Base-by-base conservation (phyloP, 2,329 filamentous ascomycete species). In the Fusarium pseudoanthophilum region DNA sequence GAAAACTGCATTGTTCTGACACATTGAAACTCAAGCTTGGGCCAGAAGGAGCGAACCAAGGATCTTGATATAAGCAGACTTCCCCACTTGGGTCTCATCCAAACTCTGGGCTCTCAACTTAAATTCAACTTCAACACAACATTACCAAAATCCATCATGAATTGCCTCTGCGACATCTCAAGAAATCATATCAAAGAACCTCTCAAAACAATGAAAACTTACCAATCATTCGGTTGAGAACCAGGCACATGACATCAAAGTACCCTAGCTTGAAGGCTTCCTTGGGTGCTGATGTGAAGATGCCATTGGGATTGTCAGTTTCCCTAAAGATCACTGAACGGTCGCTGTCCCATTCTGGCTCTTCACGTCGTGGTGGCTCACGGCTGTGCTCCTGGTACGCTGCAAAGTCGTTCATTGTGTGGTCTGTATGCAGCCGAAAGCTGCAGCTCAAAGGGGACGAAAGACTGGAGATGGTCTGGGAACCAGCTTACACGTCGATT, bases 191-290 rank as follows among this genome's bases (percentile, higher is more conserved):
- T 32, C 14, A 21, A 16, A n/a, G 2, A 21, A 2, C 3, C 18
- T 8, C 18, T 26, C 1, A 24, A 40, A 43, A 26, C 26, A 3
- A 26, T 18, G 7, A 32, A n/a, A 18, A 78, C 80, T 72, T 60
- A 82, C 81, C 81, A 64, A 83, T 82, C 76, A 82, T 82, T 15
- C 81, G 79, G 63, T 83, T 83, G 32, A 82, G 67, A 15, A 83
- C 77, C 34, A 83, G 71, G 43, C 81, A 83, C 60, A 75, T 78
- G 8, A 82, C 79, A 56, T 83, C 81, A 28, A 82, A 78, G 53
- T 81, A 82, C 9, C 80, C 80, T 24, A 83, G 71, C 24, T 79
- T 78, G 69, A 82, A 83, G 24, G 76, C 73, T 59, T 83, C 80
- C 26, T 77, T 77, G 5, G 81, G 81, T 9, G 81, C 80, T 42